These are phyloP conservation scores for Termitomyces sp. DNA, from an alignment of 1,284 basidiomycete species.

Conservation along the genomic window DNA sequence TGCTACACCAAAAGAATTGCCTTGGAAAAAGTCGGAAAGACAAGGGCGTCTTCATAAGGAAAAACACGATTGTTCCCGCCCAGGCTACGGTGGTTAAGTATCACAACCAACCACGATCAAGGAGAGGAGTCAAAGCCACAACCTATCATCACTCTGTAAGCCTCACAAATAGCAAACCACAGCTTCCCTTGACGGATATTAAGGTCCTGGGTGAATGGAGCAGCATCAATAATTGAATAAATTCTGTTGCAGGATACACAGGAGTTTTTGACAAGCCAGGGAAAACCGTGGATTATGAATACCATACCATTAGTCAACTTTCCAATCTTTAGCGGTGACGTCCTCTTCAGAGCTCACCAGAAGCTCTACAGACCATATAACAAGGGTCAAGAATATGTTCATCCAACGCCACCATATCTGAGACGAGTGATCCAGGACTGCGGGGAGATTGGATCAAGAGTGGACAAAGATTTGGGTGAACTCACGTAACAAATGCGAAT, in stretches of 20 bases:
- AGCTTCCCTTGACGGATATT: conserved; percentile 9
- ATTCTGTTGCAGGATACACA: background rate
- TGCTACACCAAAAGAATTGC: too few species aligned
- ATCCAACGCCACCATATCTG: conserved; percentile 89
- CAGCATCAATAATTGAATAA: background rate
- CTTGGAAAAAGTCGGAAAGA: too few species aligned
- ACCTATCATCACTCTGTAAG: too few species aligned
- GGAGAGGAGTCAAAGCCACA: too few species aligned
- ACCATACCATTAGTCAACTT: conserved; percentile 53
- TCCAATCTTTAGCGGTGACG: conserved; percentile 66
- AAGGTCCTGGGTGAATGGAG: conserved; percentile 11
- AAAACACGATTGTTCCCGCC: too few species aligned
- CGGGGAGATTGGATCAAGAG: conserved; percentile 6
- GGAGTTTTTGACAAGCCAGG: background rate
- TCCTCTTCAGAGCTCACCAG: conserved; percentile 76
- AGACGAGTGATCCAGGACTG: conserved; percentile 78
- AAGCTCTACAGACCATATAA: conserved; percentile 77
- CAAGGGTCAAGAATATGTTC: conserved; percentile 78
- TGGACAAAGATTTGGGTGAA: conserved; percentile 15
- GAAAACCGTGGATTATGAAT: background rate
- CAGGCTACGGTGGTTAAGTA: too few species aligned
- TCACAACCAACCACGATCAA: too few species aligned
- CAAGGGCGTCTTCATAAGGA: too few species aligned
- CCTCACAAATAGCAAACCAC: background rate
- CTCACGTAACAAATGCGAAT: conserved; percentile 75